These are phyloP conservation scores for Stagonosporopsis vannaccii DNA, from an alignment of 2,329 filamentous ascomycete genomes.

Conservation along the genomic window DNA sequence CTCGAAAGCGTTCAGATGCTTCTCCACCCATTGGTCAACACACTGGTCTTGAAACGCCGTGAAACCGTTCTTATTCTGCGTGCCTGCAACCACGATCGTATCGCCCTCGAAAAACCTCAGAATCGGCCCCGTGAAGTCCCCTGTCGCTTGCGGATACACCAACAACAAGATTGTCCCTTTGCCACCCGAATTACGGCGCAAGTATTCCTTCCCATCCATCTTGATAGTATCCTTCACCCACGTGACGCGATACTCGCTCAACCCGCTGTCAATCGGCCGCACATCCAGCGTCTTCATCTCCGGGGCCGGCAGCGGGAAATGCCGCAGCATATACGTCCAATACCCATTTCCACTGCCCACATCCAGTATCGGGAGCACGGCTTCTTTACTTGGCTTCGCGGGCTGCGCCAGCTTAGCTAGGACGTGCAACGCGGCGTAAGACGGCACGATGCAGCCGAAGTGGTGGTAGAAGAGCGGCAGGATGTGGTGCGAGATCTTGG, in stretches of 20 bases:
- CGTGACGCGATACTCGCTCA: conserved; percentile 71
- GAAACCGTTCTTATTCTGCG: conserved; percentile 77
- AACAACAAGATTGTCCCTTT: conserved; percentile 69
- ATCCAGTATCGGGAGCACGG: conserved; percentile 65
- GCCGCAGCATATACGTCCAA: conserved; percentile 76
- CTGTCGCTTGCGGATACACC: conserved; percentile 75
- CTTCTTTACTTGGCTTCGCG: conserved; percentile 36
- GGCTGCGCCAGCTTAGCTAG: conserved; percentile 61
- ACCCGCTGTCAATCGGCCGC: conserved; percentile 70
- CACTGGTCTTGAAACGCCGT: conserved; percentile 71
- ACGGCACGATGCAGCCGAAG: conserved; percentile 76
- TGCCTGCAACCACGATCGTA: conserved; percentile 74
- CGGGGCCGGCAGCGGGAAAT: conserved; percentile 67
- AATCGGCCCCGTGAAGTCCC: conserved; percentile 69
- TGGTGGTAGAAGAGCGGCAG: conserved; percentile 80
- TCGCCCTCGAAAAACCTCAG: conserved; percentile 68
- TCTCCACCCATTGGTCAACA: conserved; percentile 71
- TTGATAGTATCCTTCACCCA: conserved; percentile 74
- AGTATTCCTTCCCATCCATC: conserved; percentile 66
- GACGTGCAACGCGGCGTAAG: conserved; percentile 69
- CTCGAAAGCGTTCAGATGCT: conserved; percentile 64
- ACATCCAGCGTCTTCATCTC: conserved; percentile 63
- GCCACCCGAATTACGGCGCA: conserved; percentile 55
- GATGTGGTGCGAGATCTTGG: conserved; percentile 69
- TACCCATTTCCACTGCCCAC: conserved; percentile 77